A percentile compares a stretch with the other conserved stretches of the same genome.
These are phyloP conservation scores for Vishniacozyma victoriae DNA, from an alignment of 768 basidiomycete species.

Conservation along the genomic window DNA sequence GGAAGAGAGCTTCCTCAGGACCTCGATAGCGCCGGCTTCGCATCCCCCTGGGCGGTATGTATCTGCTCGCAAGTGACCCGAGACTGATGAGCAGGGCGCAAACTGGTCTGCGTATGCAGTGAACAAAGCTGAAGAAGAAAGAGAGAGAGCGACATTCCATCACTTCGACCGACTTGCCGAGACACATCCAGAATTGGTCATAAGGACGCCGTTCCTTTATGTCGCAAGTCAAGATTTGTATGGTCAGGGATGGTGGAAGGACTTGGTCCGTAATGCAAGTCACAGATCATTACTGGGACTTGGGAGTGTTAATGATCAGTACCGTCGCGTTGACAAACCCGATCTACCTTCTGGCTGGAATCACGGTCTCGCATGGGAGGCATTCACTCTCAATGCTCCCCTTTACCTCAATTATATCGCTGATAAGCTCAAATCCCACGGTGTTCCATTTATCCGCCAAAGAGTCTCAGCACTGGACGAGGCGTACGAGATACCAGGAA, in stretches of 20 bases:
- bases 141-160: constrained; percentile 31
- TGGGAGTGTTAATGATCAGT: constrained; percentile 4
- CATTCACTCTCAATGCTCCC: constrained; percentile 54
- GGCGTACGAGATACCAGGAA: constrained; percentile 49
- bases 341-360: constrained; percentile 12
- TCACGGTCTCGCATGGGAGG: constrained; percentile 46
- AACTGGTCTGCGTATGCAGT: constrained; percentile 43
- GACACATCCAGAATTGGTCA: constrained; percentile 31
- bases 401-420: constrained; percentile 55
- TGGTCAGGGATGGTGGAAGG: constrained; percentile 28
- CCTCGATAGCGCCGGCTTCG: constrained; percentile 32
- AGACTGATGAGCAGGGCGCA: constrained; percentile 29
- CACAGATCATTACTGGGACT: not conserved
- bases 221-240: constrained; percentile 14
- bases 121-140: constrained; percentile 10
- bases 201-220: constrained; percentile 28
- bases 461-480: constrained; percentile 52
- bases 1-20: constrained; percentile 47
- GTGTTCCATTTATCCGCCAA: constrained; percentile 52
- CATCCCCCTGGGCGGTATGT: constrained; percentile 47
- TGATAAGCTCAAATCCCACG: constrained; percentile 47
- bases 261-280: constrained; percentile 28
- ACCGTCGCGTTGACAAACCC: constrained; percentile 8
- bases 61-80: not conserved
- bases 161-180: constrained; percentile 23